These are phyloP conservation scores for Rhodosporidiobolus odoratus DNA, from an alignment of 768 basidiomycete species.

Conservation along the genomic window DNA sequence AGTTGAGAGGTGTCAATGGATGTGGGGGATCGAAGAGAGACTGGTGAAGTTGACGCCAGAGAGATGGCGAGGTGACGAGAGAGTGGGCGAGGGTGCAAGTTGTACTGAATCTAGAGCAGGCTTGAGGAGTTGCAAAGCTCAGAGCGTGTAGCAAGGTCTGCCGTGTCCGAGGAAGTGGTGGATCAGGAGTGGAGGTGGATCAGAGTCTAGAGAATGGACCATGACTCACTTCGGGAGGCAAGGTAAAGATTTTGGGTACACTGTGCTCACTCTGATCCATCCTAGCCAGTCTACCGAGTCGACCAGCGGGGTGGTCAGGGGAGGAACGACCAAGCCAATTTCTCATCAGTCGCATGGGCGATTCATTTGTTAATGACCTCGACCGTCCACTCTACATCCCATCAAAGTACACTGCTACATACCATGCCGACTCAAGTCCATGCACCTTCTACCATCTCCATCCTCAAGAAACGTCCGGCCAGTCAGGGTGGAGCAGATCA, in stretches of 20 bases:
- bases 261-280: not conserved
- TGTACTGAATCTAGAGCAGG: not conserved
- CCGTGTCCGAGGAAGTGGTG: not conserved
- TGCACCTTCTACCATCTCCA: slow-evolving; percentile 6
- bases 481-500: not conserved
- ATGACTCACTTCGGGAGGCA: slow-evolving; percentile 5
- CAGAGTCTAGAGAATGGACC: not conserved
- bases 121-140: not conserved
- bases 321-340: too few relatives aligned
- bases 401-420: not conserved
- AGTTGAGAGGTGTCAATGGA: not conserved
- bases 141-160: slow-evolving; percentile 2
- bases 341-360: too few relatives aligned
- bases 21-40: not conserved
- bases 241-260: not conserved
- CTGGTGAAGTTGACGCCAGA: not conserved
- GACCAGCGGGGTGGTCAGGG: too few relatives aligned
- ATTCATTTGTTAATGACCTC: too few relatives aligned
- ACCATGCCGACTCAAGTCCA: not conserved
- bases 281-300: too few relatives aligned
- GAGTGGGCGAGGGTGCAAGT: not conserved
- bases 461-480: slow-evolving; percentile 22
- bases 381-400: too few relatives aligned
- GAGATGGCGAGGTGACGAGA: not conserved
- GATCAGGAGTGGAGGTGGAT: not conserved